phyloP scores from a whole-genome alignment of 177 flowering plant genomes.

The Vitis hybrid region DNA sequence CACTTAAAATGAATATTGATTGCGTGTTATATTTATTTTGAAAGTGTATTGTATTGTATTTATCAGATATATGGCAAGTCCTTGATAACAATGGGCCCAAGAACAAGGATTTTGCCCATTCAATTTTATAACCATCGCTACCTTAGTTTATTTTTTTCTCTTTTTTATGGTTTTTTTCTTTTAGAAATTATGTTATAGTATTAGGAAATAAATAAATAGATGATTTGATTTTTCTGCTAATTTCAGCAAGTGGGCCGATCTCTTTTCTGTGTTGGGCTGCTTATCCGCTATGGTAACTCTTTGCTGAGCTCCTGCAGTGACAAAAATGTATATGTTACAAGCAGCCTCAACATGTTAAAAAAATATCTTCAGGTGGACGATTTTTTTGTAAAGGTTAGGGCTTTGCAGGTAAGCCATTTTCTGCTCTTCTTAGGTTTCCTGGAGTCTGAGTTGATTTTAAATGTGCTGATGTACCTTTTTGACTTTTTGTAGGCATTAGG shows the following conservation, averaged over 20 bases:
- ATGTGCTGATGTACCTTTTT: conserved; percentile 11
- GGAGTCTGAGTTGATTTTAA: background rate
- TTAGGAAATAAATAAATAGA: background rate
- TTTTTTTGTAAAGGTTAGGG: conserved; percentile 68
- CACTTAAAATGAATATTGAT: too few relatives aligned
- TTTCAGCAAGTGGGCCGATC: conserved; percentile 85
- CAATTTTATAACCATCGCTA: background rate
- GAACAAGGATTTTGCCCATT: too few relatives aligned
- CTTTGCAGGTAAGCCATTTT: conserved; percentile 68
- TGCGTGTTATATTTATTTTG: too few relatives aligned
- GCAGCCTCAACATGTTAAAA: conserved; percentile 63
- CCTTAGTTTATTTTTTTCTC: background rate
- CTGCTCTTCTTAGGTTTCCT: background rate
- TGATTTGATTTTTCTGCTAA: conserved; percentile 7
- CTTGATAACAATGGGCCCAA: too few relatives aligned
- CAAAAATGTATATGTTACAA: conserved; percentile 37
- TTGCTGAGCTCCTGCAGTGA: conserved; percentile 40
- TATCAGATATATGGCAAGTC: too few relatives aligned
- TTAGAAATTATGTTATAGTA: background rate
- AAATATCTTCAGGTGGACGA: conserved; percentile 70
- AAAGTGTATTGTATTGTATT: too few relatives aligned
- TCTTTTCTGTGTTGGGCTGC: conserved; percentile 90
- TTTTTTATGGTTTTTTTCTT: background rate
- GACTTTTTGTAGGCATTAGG: conserved; percentile 73
- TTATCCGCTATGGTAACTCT: conserved; percentile 80